Percentiles rank a stretch among this genome's conserved stretches.
Evolutionary conservation across 495 filamentous ascomycete species (phyloP).

Genomic region (Tuber aestivum): DNA sequence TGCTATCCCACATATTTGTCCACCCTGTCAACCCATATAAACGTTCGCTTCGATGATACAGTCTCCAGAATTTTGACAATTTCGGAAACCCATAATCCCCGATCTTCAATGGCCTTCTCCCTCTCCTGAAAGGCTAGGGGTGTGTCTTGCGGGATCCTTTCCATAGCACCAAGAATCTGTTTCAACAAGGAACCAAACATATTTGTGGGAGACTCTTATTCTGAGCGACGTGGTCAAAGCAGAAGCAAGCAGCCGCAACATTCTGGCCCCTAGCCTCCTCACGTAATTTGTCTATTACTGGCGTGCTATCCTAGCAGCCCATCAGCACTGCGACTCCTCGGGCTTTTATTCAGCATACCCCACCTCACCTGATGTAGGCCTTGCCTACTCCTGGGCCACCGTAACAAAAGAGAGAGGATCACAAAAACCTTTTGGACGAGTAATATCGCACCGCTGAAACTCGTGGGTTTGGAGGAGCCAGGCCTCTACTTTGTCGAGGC

Average conservation of each 20-base stretch:
- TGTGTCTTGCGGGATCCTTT: not conserved
- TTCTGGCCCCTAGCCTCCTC: not conserved
- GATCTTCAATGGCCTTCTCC: not conserved
- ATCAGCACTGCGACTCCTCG: not conserved
- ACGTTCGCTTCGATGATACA: not conserved
- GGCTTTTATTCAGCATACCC: not conserved
- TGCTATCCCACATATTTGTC: not conserved
- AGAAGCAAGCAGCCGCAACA: not conserved
- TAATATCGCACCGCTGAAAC: not conserved
- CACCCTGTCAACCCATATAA: not conserved
- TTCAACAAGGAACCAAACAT: not conserved
- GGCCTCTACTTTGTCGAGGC: not conserved
- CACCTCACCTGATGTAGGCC: not conserved
- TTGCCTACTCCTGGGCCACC: not conserved
- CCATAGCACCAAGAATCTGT: not conserved
- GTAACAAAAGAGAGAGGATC: not conserved
- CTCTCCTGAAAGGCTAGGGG: not conserved
- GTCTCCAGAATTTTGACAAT: not conserved
- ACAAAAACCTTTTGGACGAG: not conserved
- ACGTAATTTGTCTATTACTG: not conserved
- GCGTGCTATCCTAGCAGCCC: not conserved
- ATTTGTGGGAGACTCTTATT: not conserved
- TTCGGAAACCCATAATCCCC: not conserved
- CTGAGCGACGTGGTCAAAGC: not conserved
- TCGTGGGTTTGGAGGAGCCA: not conserved